A percentile compares a stretch with the other conserved stretches of the same genome.
Conservation (phyloP, 2,329 filamentous ascomycete genomes). For the Albophoma yamanashiensis region DNA sequence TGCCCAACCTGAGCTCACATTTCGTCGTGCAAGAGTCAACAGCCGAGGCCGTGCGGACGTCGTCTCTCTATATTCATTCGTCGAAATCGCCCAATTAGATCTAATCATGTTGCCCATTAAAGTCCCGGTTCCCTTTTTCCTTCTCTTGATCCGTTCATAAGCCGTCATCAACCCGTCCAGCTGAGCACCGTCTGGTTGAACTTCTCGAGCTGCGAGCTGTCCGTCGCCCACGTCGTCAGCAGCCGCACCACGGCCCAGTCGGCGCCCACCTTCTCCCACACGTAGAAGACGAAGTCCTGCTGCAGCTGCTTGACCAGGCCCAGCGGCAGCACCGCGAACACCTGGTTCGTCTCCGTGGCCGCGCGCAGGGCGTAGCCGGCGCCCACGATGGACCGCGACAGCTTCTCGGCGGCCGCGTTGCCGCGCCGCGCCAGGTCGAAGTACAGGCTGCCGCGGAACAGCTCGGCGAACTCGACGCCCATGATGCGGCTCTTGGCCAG, state of each 20-base stretch:
- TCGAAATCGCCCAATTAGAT: background rate
- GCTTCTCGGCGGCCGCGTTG: slow-evolving; percentile 30
- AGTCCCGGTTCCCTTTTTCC: background rate
- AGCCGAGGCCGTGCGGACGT: background rate
- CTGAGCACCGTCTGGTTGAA: slow-evolving; percentile 18
- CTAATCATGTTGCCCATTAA: background rate
- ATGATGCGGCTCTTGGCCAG: slow-evolving; percentile 38
- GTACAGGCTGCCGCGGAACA: slow-evolving; percentile 34
- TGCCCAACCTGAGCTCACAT: background rate
- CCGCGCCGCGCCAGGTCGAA: slow-evolving; percentile 33
- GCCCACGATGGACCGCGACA: slow-evolving; percentile 30
- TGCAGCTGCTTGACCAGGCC: slow-evolving; percentile 26
- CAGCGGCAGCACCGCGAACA: slow-evolving; percentile 33
- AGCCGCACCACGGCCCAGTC: slow-evolving; percentile 29
- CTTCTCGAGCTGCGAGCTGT: slow-evolving; percentile 26
- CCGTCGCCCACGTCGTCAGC: slow-evolving; percentile 40
- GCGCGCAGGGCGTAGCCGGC: slow-evolving; percentile 31
- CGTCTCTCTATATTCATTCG: background rate
- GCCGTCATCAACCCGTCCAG: slow-evolving; percentile 4
- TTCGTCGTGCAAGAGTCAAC: background rate
- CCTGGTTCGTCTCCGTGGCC: slow-evolving; percentile 39
- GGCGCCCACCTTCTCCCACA: slow-evolving; percentile 32
- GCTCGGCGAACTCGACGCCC: slow-evolving; percentile 37
- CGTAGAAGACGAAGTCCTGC: slow-evolving; percentile 33
- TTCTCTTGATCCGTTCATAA: background rate